Base-by-base conservation (phyloP, 2,329 filamentous ascomycete species). In the Cytospora leucostoma region DNA sequence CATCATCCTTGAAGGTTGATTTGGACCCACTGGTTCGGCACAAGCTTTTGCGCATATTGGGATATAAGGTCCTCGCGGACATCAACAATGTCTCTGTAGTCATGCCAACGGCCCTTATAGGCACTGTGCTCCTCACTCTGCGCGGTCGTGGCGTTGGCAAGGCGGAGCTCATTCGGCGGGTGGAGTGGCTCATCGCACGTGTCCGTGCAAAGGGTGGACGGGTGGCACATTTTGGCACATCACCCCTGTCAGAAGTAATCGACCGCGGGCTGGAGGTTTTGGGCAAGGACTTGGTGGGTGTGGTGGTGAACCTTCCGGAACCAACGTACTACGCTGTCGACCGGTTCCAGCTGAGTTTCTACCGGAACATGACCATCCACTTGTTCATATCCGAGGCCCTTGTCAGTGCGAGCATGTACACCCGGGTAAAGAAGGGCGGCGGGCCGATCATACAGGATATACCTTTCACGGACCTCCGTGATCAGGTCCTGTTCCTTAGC, bases 361-460 rank as follows among this genome's bases (percentile, higher is more conserved):
- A 99, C 77, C 89, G 95, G 59, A 99, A 99, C 76, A 98, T 98
- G 95, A 97, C 94, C 0, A 99, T 99, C 66, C 95, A 99, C 73
- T 84, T 99, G 6, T 99, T 99, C 75, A 95, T 99, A 63, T 90
- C 92, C 2, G 93, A 98, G 74, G 91, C 94, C 0, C 81, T 99
- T 5, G 92, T 98, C 27, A 95, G 92, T 66, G 92, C 89, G 5
- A 91, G 91, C 34, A 88, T 99, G 82, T 99, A 99, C 75, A 95
- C 88, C 0, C 86, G 87, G 52, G 90, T 98, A 61, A 99, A 99
- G 76, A 87, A 88, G 66, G 95, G 95, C 17, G 94, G 94, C n/a
- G 92, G 91, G 0, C 90, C 91, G 0, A 82, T 88, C 4, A 86
- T 90, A 68, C 92, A 98, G 73, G 86, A 90, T 54, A 94, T 97